Evolutionary conservation across 352 stramenopile genomes (phyloP), one percentile per base, ranked within the genome.

Genomic region (Plasmopara viticola): DNA sequence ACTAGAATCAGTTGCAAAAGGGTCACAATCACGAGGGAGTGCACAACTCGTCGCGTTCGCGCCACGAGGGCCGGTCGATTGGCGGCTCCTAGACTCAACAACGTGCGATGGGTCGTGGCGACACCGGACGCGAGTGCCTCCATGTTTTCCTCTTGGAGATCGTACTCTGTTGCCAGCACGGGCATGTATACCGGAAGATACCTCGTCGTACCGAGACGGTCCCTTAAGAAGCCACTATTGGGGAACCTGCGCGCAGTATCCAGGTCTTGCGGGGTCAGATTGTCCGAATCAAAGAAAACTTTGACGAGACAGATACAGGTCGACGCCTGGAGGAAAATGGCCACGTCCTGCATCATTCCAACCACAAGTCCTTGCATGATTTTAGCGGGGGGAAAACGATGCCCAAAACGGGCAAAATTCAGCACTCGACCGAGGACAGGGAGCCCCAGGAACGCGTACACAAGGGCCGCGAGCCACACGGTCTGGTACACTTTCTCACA

Each of bases 221-320:
- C 53, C 18, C 66, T 38, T n/a, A 74, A 54, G 38, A 74, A 71
- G 1, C 66, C 66, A 29, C 58, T 66, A 17, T 64, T 69, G 8
- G 59, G 56, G 47, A 72, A 69, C 48, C 43, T 68, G 10, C 53
- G 39, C 0, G 44, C 50, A 13, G 51, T 60, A n/a, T 56, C 61
- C 9, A 49, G 34, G 17, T 38, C 50, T 5, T 58, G 53, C 7
- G 48, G 51, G 28, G 54, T 52, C 5, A 74, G 51, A 48, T 47
- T 56, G 10, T 64, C 37, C 12, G 50, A 51, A 58, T 86, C 70
- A 20, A 86, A 62, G 35, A 86, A 60, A 30, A 84, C 58, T 54
- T 88, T 88, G 13, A 86, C 73, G 15, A 88, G 47, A 53, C 74
- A 82, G 37, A 88, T 83, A 41, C 80, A 62, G 2, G 78, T 88